Evolutionary conservation across 768 basidiomycete species (phyloP), one percentile per base, ranked within the genome.

Genomic region (Macrolepiota fuliginosa): DNA sequence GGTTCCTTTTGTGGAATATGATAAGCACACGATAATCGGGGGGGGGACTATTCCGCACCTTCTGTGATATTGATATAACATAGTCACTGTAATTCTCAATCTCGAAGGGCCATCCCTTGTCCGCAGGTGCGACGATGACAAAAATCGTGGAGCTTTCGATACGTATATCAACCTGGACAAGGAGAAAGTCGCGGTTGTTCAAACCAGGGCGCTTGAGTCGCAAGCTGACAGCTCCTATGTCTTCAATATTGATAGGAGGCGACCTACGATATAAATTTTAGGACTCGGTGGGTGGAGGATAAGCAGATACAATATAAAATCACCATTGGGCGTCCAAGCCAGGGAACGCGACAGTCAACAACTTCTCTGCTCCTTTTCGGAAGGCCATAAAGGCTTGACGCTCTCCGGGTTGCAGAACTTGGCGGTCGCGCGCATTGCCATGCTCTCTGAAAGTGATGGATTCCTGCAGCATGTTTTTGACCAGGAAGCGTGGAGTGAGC

Each of bases 121-220:
- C 81, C 17, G 90, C 89, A 49, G 77, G 70, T 12, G 81, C 79
- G 64, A 98, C 75, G 56, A 83, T 83, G n/a, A 98, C 77, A 74
- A 96, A 98, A 56, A 99, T 92, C 1, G 89, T 92, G 1, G 97
- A 87, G 0, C 91, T 92, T 39, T 92, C 87, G 45, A 98, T 83
- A 62, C 87, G 84, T 53, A 94, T 79, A 64, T 98, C 94, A 4
- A 87, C 85, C 15, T 85, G 81, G 60, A 96, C 75, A 32, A 98
- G 77, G 42, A 83, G 78, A 40, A 75, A 70, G 47, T 74, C 71
- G n/a, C 69, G 69, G 53, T 71, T 72, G 58, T 66, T 60, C 46
- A 68, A 69, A 19, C 72, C 74, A n/a, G 79, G 71, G 35, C 76
- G 77, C 50, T 78, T 77, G 12, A 95, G 73, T 10, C 90, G 88